These are phyloP conservation scores for Rhododendron ovatum DNA, from an alignment of 148 eudicot genomes.

Conservation along the genomic window DNA sequence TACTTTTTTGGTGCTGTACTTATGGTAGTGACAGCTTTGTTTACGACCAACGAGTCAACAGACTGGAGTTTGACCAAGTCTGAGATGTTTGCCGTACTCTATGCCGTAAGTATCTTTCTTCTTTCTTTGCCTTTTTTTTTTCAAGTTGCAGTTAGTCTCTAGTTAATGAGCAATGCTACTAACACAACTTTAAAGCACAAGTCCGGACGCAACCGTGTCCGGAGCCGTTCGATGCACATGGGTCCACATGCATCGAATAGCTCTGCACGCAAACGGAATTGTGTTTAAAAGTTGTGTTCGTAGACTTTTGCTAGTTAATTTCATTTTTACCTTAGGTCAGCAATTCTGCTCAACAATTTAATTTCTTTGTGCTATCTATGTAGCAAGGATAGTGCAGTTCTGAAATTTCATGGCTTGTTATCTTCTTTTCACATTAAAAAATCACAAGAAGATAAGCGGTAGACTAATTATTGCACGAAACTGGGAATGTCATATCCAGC, in stretches of 20 bases:
- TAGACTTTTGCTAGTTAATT: not conserved
- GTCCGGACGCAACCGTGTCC: not conserved
- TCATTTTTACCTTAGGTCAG: not conserved
- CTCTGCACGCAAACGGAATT: not conserved
- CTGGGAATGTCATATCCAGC: not conserved
- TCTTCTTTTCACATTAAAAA: not conserved
- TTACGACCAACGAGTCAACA: conserved; percentile 49
- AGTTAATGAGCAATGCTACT: no score
- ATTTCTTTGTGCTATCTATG: not conserved
- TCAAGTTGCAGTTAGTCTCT: not conserved
- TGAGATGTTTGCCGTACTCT: conserved; percentile 66
- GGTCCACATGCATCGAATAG: no score
- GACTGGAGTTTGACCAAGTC: conserved; percentile 69
- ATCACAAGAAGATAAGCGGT: not conserved
- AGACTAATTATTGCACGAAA: not conserved
- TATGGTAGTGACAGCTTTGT: conserved; percentile 56
- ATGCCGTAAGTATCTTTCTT: conserved; percentile 66
- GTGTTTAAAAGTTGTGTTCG: not conserved
- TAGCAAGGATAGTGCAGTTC: no score
- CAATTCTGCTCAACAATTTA: not conserved
- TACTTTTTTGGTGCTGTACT: conserved; percentile 71
- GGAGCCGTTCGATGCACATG: not conserved
- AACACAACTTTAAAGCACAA: not conserved
- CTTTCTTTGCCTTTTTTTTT: not conserved
- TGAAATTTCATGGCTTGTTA: not conserved